Conservation (phyloP, 176 grass and related monocot species). For the Triticum turgidum region DNA sequence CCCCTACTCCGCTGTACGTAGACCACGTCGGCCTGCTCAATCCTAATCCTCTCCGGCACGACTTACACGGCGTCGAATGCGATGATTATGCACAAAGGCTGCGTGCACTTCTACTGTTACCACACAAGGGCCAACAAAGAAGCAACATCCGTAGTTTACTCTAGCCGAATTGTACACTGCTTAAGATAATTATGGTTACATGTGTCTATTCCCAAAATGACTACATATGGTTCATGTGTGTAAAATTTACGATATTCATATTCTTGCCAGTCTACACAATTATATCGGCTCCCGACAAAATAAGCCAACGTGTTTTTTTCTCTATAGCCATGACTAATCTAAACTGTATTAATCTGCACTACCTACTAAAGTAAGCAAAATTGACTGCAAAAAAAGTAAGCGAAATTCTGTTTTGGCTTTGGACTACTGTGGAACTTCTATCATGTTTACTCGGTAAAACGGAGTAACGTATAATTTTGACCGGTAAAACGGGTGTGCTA, state of each 20-base stretch:
- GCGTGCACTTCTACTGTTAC: background rate
- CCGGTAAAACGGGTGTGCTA: background rate
- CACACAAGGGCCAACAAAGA: background rate
- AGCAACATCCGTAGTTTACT: background rate
- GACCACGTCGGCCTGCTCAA: background rate
- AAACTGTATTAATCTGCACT: background rate
- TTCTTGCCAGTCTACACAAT: background rate
- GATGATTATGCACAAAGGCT: background rate
- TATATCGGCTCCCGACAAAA: background rate
- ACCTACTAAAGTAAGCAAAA: background rate
- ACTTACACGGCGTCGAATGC: background rate
- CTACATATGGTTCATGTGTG: background rate
- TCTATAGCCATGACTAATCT: background rate
- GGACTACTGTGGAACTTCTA: background rate
- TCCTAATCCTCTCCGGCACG: conserved; percentile 2
- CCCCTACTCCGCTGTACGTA: too few relatives aligned
- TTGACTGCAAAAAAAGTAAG: background rate
- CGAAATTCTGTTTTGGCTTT: background rate
- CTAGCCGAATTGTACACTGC: too few relatives aligned
- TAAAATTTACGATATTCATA: background rate
- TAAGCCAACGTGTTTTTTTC: background rate
- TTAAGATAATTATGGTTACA: background rate
- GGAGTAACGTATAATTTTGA: background rate
- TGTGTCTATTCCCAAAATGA: too few relatives aligned
- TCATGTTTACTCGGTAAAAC: background rate